A percentile compares a stretch with the other conserved stretches of the same genome.
phyloP scores from a whole-genome alignment of 2,329 filamentous ascomycete genomes.

The Pyrenochaeta sp. region DNA sequence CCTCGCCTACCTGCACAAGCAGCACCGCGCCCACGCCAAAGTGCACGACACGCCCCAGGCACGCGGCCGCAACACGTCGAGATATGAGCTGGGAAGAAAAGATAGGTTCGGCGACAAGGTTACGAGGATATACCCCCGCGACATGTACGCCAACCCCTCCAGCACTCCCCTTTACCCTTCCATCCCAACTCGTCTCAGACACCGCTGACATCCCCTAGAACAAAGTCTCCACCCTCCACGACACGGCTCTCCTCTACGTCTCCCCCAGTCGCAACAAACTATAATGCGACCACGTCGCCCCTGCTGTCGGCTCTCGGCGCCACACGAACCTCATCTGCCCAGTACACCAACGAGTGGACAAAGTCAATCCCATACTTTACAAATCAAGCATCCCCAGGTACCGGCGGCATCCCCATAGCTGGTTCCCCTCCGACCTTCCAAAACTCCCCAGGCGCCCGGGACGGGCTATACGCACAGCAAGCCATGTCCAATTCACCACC shows the following conservation, averaged over 20 bases:
- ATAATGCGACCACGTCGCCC: slow-evolving; percentile 50
- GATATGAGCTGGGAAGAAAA: slow-evolving; percentile 53
- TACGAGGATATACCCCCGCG: slow-evolving; percentile 50
- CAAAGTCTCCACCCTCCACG: slow-evolving; percentile 45
- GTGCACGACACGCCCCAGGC: slow-evolving; percentile 43
- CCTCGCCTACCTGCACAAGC: slow-evolving; percentile 44
- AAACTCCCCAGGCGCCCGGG: slow-evolving; percentile 41
- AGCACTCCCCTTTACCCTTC: slow-evolving; percentile 7
- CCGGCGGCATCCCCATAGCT: slow-evolving; percentile 53
- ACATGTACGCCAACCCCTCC: slow-evolving; percentile 41
- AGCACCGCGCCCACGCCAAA: slow-evolving; percentile 44
- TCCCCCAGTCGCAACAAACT: slow-evolving; percentile 33
- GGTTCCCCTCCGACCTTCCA: slow-evolving; percentile 53
- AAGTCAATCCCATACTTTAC: slow-evolving; percentile 53
- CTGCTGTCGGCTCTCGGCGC: slow-evolving; percentile 49
- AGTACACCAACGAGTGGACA: slow-evolving; percentile 56
- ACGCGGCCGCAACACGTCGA: slow-evolving; percentile 47
- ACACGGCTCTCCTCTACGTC: slow-evolving; percentile 46
- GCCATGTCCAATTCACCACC: slow-evolving; percentile 51
- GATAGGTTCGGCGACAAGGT: slow-evolving; percentile 47
- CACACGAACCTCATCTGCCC: slow-evolving; percentile 44
- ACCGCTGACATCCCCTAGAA: slow-evolving; percentile 32
- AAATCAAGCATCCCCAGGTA: slow-evolving; percentile 49
- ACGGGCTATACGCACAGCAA: slow-evolving; percentile 45
- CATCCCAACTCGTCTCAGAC: too few species aligned